phyloP scores from a whole-genome alignment of 768 basidiomycete species.

The Hericium alpestre region DNA sequence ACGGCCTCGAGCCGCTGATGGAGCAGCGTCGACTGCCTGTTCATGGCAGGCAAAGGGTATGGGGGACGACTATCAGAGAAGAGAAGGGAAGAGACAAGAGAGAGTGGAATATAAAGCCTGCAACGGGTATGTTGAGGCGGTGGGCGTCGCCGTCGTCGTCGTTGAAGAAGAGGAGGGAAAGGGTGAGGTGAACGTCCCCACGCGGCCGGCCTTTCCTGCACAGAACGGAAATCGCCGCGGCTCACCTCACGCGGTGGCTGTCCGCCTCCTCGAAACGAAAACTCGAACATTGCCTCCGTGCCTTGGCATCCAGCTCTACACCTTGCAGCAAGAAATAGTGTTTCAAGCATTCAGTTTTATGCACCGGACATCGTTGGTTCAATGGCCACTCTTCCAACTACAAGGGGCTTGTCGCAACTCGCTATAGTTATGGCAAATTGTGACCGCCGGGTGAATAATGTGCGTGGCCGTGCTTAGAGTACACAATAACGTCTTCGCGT shows the following conservation, averaged over 20 bases:
- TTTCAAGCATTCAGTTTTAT: no score
- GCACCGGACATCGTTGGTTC: no score
- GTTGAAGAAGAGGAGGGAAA: not conserved
- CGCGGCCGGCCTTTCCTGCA: not conserved
- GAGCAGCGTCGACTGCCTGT: conserved; percentile 36
- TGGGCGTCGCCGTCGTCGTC: conserved; percentile 4
- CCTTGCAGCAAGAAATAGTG: no score
- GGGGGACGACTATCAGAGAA: not conserved
- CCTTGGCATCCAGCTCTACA: no score
- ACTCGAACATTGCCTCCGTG: no score
- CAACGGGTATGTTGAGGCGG: not conserved
- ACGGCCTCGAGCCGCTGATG: conserved; percentile 67
- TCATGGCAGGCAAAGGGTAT: conserved; percentile 19
- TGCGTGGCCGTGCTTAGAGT: no score
- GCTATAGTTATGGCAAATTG: no score
- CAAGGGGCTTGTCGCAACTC: no score
- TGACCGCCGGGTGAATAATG: no score
- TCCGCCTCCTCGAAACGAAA: no score
- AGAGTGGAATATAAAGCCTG: not conserved
- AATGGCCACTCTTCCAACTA: no score
- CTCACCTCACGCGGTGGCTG: not conserved
- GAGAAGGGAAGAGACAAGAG: not conserved
- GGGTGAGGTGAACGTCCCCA: not conserved
- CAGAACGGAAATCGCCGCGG: conserved; percentile 4
- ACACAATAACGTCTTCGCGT: no score